phyloP scores from a whole-genome alignment of 2,329 filamentous ascomycete genomes.

The Colletotrichum tanaceti region DNA sequence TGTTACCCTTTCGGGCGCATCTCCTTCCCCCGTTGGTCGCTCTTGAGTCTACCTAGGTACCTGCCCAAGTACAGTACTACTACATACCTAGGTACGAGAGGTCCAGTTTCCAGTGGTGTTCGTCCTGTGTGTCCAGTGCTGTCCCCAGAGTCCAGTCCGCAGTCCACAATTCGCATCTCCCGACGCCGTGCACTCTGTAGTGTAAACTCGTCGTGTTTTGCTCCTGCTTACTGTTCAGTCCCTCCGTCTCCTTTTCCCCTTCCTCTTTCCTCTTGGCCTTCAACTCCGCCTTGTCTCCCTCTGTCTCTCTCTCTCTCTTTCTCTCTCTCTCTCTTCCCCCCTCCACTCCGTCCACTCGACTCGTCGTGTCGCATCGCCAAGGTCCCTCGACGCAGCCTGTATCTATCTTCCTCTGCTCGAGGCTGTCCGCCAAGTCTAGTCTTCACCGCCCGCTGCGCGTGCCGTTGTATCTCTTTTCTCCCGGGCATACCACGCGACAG shows the following conservation, averaged over 20 bases:
- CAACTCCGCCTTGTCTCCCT: not conserved
- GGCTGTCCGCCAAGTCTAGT: not conserved
- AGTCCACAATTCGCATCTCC: not conserved
- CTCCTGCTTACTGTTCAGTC: not conserved
- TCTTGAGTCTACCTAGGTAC: too few relatives aligned
- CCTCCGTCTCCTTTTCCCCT: not conserved
- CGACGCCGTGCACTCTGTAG: not conserved
- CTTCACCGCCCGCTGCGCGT: not conserved
- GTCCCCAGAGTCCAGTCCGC: not conserved
- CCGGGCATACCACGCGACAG: not conserved
- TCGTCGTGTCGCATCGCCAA: conserved; percentile 15
- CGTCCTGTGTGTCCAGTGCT: too few relatives aligned
- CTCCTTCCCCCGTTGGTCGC: conserved; percentile 12
- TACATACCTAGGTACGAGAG: too few relatives aligned
- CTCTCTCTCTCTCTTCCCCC: not conserved
- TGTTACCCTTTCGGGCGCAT: not conserved
- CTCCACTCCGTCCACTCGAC: not conserved
- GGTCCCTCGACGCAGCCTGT: not conserved
- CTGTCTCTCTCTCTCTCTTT: not conserved
- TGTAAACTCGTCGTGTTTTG: not conserved
- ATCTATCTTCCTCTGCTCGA: not conserved
- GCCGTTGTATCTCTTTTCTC: not conserved
- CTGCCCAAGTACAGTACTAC: too few relatives aligned
- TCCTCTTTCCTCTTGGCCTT: conserved; percentile 1
- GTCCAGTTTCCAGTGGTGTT: not conserved